These are phyloP conservation scores for Hypoxylon sp. DNA, from an alignment of 2,329 filamentous ascomycete species.

Conservation along the genomic window DNA sequence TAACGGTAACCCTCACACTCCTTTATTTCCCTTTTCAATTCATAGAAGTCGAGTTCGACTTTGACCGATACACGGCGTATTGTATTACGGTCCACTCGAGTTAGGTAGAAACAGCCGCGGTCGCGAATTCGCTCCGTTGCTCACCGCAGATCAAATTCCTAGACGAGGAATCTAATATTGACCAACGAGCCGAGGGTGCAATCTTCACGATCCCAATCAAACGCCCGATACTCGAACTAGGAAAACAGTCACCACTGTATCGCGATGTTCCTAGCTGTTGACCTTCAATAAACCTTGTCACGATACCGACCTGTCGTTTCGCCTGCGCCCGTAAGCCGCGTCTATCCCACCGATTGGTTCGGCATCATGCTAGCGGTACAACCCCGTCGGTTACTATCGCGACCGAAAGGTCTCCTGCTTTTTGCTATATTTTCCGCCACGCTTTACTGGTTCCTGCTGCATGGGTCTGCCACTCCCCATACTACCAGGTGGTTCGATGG, in stretches of 20 bases:
- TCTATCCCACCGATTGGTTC: slow-evolving; percentile 26
- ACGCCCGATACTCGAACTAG: slow-evolving; percentile 12
- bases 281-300: slow-evolving; percentile 31
- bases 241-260: slow-evolving; percentile 15
- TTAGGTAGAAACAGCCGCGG: slow-evolving; percentile 2
- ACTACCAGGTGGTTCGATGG: slow-evolving; percentile 36
- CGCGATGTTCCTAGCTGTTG: slow-evolving; percentile 34
- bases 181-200: slow-evolving; percentile 15
- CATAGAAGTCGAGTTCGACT: slow-evolving; percentile 2
- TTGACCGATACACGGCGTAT: slow-evolving; percentile 5
- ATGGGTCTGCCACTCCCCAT: slow-evolving; percentile 52
- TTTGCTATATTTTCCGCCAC: slow-evolving; percentile 58
- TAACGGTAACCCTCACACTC: slow-evolving; percentile 34
- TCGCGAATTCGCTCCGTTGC: slow-evolving; percentile 10
- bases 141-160: slow-evolving; percentile 38
- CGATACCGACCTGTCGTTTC: slow-evolving; percentile 35
- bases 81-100: slow-evolving; percentile 6
- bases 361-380: slow-evolving; percentile 54
- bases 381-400: slow-evolving; percentile 56
- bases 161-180: slow-evolving; percentile 25
- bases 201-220: slow-evolving; percentile 14
- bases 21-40: slow-evolving; percentile 20
- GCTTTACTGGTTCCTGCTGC: slow-evolving; percentile 63
- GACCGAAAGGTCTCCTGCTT: slow-evolving; percentile 61
- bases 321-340: slow-evolving; percentile 9